These are phyloP conservation scores for Mycena kentingensis DNA, from an alignment of 768 basidiomycete genomes.

Conservation along the genomic window DNA sequence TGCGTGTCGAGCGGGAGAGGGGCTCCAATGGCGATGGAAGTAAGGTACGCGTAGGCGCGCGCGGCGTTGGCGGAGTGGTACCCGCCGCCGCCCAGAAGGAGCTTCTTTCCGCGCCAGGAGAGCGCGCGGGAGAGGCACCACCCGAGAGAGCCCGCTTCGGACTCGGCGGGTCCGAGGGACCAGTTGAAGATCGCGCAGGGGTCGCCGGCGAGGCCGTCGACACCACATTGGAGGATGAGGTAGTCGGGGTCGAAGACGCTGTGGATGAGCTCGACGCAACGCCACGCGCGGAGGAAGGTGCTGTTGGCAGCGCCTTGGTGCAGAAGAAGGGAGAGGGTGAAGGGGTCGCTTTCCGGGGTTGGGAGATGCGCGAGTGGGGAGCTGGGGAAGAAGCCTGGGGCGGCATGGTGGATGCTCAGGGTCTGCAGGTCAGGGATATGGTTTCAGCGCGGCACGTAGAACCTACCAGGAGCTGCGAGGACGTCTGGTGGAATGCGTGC, in stretches of 20 bases:
- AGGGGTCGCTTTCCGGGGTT: conserved; percentile 48
- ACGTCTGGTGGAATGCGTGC: conserved; percentile 61
- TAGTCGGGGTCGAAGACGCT: conserved; percentile 73
- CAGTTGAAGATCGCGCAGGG: conserved; percentile 76
- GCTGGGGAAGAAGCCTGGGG: conserved; percentile 82
- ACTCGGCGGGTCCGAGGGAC: conserved; percentile 49
- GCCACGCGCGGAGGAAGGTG: conserved; percentile 69
- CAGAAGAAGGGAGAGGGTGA: conserved; percentile 82
- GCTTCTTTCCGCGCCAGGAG: conserved; percentile 59
- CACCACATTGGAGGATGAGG: conserved; percentile 83
- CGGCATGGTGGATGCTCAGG: conserved; percentile 80
- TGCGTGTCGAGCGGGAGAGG: conserved; percentile 58
- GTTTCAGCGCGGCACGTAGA: not conserved
- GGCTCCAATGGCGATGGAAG: conserved; percentile 68
- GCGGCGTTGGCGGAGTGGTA: conserved; percentile 85
- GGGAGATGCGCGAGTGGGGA: conserved; percentile 55
- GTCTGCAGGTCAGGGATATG: conserved; percentile 46
- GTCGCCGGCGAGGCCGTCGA: conserved; percentile 86
- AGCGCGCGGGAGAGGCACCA: conserved; percentile 63
- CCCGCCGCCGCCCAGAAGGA: conserved; percentile 85
- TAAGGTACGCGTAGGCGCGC: conserved; percentile 83
- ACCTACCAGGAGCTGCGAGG: conserved; percentile 36
- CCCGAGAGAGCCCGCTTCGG: conserved; percentile 62
- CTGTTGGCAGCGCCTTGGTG: conserved; percentile 62
- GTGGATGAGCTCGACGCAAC: conserved; percentile 59